Percentiles rank a stretch among this genome's conserved stretches.
These are phyloP conservation scores for Citrullus mucosospermus DNA, from an alignment of 306 rosid genomes.

Conservation along the genomic window DNA sequence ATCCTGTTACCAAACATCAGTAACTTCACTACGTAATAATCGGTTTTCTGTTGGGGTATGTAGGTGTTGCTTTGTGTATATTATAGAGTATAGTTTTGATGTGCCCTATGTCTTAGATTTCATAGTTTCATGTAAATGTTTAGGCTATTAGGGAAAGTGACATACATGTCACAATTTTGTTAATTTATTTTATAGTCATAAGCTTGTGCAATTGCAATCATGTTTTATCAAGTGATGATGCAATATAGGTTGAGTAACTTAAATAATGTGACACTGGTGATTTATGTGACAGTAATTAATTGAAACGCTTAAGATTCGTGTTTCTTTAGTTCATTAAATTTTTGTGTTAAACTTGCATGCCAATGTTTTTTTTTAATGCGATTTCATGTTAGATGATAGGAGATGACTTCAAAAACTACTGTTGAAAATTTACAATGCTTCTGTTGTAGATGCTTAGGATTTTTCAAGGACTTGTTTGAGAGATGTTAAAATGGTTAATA, in stretches of 20 bases:
- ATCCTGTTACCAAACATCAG: slow-evolving; percentile 17
- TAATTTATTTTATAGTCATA: background rate
- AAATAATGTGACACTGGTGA: too few relatives aligned
- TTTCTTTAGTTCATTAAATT: background rate
- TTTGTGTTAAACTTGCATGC: too few relatives aligned
- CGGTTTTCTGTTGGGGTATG: background rate
- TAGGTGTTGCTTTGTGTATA: background rate
- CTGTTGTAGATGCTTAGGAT: too few relatives aligned
- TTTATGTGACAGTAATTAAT: background rate
- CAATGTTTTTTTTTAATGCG: too few relatives aligned
- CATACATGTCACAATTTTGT: background rate
- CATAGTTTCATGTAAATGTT: background rate
- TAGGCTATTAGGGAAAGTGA: background rate
- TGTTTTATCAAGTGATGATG: too few relatives aligned
- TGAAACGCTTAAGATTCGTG: too few relatives aligned
- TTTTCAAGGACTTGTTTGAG: too few relatives aligned
- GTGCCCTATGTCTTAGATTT: background rate
- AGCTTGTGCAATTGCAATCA: background rate
- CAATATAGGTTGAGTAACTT: background rate
- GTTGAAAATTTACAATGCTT: too few relatives aligned
- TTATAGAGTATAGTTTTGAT: background rate
- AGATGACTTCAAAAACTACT: too few relatives aligned
- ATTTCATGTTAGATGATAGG: too few relatives aligned
- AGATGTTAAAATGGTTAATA: too few relatives aligned
- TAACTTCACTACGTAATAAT: background rate